Base-by-base conservation (phyloP, 345 rosid genomes). In the Eucalyptus guilfoylei region DNA sequence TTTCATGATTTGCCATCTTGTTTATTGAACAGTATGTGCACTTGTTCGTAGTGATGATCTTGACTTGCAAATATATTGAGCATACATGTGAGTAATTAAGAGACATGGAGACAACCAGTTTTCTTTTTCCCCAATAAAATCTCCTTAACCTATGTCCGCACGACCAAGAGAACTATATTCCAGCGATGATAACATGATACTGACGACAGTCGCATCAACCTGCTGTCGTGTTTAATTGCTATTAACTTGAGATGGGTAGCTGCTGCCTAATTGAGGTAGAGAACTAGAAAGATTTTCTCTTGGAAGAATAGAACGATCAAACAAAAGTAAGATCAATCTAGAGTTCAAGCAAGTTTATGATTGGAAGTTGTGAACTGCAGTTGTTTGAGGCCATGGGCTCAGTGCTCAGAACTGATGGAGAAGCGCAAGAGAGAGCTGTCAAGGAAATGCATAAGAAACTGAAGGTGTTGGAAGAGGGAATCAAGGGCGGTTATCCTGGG, bases 391-490 rank as follows among this genome's bases (percentile, higher is more conserved):
- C 88, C 89, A 86, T 85, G 85, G 23, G 13, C 7, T 14, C 11
- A 55, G 88, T 89, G n/a, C 4, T 92, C n/a, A 52, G 9, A 49
- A 87, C 88, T 26, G 91, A 90, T 24, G 93, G 94, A 23, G 93
- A 90, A 90, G 90, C 88, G 69, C 94, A 91, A 47, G 91, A 26
- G 86, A 90, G 91, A 86, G 88, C 92, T 32, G 10, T 81, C 26
- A 87, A 90, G 85, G 93, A 94, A 90, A 81, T 89, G 55, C 47
- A 34, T 2, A 91, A 88, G 91, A 92, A 88, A 88, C 50, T 92
- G 87, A 87, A 89, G 83, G 90, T 90, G 55, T 88, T 93, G n/a
- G 94, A 94, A 60, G 95, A 92, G 28, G 94, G 91, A 42, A 88
- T 91, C 23, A 90, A 89, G 89, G 91, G 88, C 45, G 28, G 81